These are phyloP conservation scores for Aegle marmelos DNA, from an alignment of 345 rosid species.

Conservation along the genomic window DNA sequence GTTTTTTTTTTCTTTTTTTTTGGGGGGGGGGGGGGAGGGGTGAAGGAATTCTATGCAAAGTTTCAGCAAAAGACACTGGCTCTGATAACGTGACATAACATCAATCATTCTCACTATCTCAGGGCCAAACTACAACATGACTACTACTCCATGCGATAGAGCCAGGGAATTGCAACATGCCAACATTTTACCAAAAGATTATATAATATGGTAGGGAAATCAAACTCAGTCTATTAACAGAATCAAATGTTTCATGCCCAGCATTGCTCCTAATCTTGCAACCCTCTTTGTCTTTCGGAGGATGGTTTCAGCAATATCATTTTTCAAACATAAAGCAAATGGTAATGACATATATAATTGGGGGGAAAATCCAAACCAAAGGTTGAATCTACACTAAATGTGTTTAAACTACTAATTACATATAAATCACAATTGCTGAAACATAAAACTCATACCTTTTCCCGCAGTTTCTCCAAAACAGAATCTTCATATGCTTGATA, in stretches of 20 bases:
- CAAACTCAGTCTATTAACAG: not conserved
- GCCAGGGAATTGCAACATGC: not conserved
- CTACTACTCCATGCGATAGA: not conserved
- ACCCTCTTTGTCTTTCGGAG: not conserved
- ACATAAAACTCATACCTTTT: conserved; percentile 34
- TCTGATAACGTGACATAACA: not conserved
- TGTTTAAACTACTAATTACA: not conserved
- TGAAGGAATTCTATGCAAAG: not conserved
- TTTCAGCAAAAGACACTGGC: not conserved
- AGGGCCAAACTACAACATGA: not conserved
- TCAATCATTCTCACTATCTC: not conserved
- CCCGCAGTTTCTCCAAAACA: conserved; percentile 62
- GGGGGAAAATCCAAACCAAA: not conserved
- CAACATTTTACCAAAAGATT: not conserved
- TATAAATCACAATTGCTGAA: not conserved
- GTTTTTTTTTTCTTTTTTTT: no score
- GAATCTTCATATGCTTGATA: conserved; percentile 75
- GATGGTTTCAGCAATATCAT: not conserved
- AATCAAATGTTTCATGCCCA: not conserved
- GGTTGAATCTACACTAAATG: not conserved
- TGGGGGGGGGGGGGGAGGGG: no score
- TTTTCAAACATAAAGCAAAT: not conserved
- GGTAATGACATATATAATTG: no score
- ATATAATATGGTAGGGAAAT: not conserved
- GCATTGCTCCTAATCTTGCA: not conserved